Base-by-base conservation (phyloP, 306 rosid species). In the Abrus precatorius region DNA sequence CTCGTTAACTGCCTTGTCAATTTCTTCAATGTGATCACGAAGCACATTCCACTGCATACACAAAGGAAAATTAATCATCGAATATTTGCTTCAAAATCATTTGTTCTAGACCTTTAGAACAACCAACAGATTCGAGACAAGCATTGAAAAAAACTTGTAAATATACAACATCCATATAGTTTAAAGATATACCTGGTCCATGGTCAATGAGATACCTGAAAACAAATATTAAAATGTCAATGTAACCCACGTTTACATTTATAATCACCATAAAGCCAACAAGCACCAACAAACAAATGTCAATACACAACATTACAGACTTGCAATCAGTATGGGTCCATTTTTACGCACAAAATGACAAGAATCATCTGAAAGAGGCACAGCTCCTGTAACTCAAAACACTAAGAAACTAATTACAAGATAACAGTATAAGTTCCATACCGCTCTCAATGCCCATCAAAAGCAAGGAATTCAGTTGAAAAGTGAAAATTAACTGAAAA, bases 11-110 rank as follows among this genome's bases (percentile, higher is more conserved):
- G 89, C 99, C 85, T 86, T 63, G 80, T 93, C 98, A 72, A 95
- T 91, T 81, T 87, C 92, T 63, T 84, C 98, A 44, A 89, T 79
- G 52, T 93, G 97, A 66, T 81, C 66, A 12, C 93, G 91, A 14
- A 95, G 93, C 48, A 86, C 81, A 59, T 81, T 90, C 99, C 99
- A 95, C 99, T 95, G 89, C 94, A 91, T 38, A 87, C 27, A 70
- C 43, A 1, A 54, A 0, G 6, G 1, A 7, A 14, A 45, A 53
- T 75, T 11, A 45, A 75, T 44, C 61, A 69, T 50, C 53, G 38
- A 48, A 63, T 27, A 61, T 68, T 3, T 41, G n/a, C 53, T 27
- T 40, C 60, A 56, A 29, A 57, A 57, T 49, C 32, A 30, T 48
- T 43, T 27, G 43, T 29, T 82, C 47, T 34, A 5, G 5, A 49